Conservation (phyloP, 2,329 filamentous ascomycete species). For the Claviceps digitariae region DNA sequence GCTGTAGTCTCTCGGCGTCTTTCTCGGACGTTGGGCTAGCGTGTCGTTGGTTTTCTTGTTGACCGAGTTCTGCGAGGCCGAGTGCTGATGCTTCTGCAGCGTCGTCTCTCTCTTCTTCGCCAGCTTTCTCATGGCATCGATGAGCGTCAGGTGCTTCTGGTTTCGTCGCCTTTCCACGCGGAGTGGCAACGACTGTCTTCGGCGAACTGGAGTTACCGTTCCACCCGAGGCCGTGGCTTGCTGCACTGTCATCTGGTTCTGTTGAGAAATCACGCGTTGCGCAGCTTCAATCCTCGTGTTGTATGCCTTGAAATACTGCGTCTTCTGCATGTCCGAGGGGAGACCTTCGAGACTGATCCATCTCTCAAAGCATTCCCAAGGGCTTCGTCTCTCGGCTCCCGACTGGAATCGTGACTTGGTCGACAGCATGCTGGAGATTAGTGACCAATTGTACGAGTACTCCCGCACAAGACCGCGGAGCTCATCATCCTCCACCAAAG, state of each 20-base stretch:
- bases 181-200: conserved; percentile 64
- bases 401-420: conserved; percentile 67
- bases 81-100: conserved; percentile 79
- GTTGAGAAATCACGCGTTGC: conserved; percentile 39
- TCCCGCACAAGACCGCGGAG: conserved; percentile 74
- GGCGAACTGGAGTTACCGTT: conserved; percentile 30
- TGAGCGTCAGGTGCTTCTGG: conserved; percentile 73
- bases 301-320: conserved; percentile 77
- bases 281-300: conserved; percentile 47
- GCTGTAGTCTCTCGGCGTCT: conserved; percentile 85
- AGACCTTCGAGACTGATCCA: conserved; percentile 89
- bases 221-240: conserved; percentile 31
- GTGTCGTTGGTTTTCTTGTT: conserved; percentile 69
- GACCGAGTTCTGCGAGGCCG: conserved; percentile 60
- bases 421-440: conserved; percentile 72
- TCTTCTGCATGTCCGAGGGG: conserved; percentile 87
- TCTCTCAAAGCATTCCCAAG: conserved; percentile 97
- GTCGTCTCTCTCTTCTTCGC: conserved; percentile 86
- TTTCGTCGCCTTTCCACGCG: conserved; percentile 78
- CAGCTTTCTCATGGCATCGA: conserved; percentile 90
- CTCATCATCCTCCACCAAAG: conserved; percentile 78
- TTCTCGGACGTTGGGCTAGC: conserved; percentile 37
- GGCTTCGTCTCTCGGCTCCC: conserved; percentile 76
- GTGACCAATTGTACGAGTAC: conserved; percentile 94
- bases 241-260: conserved; percentile 36